These are phyloP conservation scores for Theileria sp. DNA, from an alignment of 169 alveolate genomes.

Conservation along the genomic window DNA sequence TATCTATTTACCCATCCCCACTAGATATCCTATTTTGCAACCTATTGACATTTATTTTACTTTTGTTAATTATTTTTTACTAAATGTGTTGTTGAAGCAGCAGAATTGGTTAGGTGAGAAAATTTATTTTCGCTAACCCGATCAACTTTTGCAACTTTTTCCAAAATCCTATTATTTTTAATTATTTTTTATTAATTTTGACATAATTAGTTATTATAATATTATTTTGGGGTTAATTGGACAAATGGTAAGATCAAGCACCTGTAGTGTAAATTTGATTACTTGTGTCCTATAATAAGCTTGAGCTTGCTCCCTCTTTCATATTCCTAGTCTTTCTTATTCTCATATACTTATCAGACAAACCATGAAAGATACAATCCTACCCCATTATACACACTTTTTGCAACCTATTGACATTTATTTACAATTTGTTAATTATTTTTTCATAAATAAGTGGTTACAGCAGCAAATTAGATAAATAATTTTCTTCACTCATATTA, in stretches of 20 bases:
- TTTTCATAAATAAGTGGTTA: too few relatives aligned
- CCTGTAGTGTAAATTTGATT: neutral
- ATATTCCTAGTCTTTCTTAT: slow-evolving; percentile 16
- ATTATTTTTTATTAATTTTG: neutral
- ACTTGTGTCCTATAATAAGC: neutral
- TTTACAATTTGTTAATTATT: neutral
- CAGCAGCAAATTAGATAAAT: neutral
- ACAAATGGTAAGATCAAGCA: neutral
- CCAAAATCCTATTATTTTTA: neutral
- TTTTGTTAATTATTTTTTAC: too few relatives aligned
- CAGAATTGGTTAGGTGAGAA: too few relatives aligned
- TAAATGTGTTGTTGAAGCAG: too few relatives aligned
- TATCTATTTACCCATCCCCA: neutral
- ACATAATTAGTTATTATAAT: neutral
- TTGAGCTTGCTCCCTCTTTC: slow-evolving; percentile 6
- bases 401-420: neutral
- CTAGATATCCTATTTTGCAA: neutral
- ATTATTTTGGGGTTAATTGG: neutral
- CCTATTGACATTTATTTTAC: too few relatives aligned
- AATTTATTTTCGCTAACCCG: too few relatives aligned
- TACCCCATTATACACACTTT: too few relatives aligned
- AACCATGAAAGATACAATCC: slow-evolving; percentile 9
- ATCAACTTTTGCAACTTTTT: too few relatives aligned
- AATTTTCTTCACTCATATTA: neutral
- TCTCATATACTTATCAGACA: neutral